Base-by-base conservation (phyloP, 495 filamentous ascomycete genomes). In the Cairneyella variabilis region DNA sequence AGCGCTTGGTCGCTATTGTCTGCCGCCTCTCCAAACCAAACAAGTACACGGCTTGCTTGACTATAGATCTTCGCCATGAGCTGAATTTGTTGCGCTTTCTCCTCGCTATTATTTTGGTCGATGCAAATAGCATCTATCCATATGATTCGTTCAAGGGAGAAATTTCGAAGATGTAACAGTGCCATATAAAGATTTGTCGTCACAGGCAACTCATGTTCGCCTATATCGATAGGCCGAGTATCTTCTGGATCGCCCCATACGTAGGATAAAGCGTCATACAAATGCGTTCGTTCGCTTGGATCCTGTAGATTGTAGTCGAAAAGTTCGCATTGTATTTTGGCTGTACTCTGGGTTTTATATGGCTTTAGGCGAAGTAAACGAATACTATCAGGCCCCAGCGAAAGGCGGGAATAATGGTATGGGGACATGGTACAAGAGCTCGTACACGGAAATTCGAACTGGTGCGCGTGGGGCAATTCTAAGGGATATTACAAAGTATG, bases 101-200 rank as follows among this genome's bases (percentile, higher is more conserved):
- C 63, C 18, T 39, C 21, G 0, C 22, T 1, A 39, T 67, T 48
- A 12, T 22, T 21, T 47, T 67, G 60, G 44, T 65, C 57, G 38
- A 71, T 71, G 50, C 62, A 71, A 9, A 68, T 17, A 0, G 61
- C 61, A 53, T 71, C 65, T 25, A 56, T 48, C 59, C 56, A 64
- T 39, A 68, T 23, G 27, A 46, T 59, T 39, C 63, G 47, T 16
- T 49, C 42, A 10, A 59, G 4, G 20, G 36, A 50, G 21, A 5
- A n/a, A 47, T 61, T 28, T 44, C 52, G 56, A 17, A 65, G 48
- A 27, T 37, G 26, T 22, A 28, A 43, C 27, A 67, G 47, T 6
- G 55, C 64, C 4, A 39, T 37, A 38, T 58, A 48, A 18, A 63
- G 53, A 44, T 60, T 65, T 37, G n/a, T 28, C 12, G 50, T 60